Evolutionary conservation across 2,329 filamentous ascomycete genomes (phyloP), one percentile per base, ranked within the genome.

Genomic region (Phaeosphaeria sp.): DNA sequence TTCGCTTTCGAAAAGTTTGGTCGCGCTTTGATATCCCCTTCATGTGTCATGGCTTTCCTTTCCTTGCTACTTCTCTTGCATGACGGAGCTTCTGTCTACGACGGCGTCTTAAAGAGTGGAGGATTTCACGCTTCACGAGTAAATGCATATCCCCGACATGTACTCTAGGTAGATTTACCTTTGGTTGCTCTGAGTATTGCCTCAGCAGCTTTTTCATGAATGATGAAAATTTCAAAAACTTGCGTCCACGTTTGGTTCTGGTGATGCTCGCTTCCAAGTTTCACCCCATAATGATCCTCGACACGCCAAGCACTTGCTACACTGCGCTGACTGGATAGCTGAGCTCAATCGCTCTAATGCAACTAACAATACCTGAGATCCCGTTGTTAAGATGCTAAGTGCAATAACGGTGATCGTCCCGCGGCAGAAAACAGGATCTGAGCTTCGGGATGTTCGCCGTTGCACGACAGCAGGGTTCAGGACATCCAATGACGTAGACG

Each of bases 11-110:
- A 74, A 74, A 75, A 75, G 69, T 73, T 72, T 65, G 67, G 65
- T 68, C 63, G 72, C 71, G 74, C 71, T 74, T 67, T 74, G 72
- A 73, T 73, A 74, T 69, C 72, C 72, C 72, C 68, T 71, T 73
- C 67, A 77, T 72, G 74, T 75, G 72, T 76, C 65, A 77, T 71
- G 73, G 67, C 69, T 69, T 68, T 68, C 67, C 66, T 63, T 70
- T 60, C 58, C 63, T 50, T 67, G 65, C 71, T 68, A 59, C 65
- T 63, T 69, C 66, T 66, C 67, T 74, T 73, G 69, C 72, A 72
- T 73, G 71, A 69, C 65, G 65, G 67, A 68, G 66, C 62, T 27
- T 36, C 63, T 62, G 65, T 65, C 65, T 67, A 59, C 62, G 68
- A 63, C 63, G 72, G 72, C 71, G 73, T 74, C 68, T 71, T 65